Percentiles rank a stretch among this genome's conserved stretches.
These are phyloP conservation scores for Thymus quinquecostatus DNA, from an alignment of 257 asterid species.

Conservation along the genomic window DNA sequence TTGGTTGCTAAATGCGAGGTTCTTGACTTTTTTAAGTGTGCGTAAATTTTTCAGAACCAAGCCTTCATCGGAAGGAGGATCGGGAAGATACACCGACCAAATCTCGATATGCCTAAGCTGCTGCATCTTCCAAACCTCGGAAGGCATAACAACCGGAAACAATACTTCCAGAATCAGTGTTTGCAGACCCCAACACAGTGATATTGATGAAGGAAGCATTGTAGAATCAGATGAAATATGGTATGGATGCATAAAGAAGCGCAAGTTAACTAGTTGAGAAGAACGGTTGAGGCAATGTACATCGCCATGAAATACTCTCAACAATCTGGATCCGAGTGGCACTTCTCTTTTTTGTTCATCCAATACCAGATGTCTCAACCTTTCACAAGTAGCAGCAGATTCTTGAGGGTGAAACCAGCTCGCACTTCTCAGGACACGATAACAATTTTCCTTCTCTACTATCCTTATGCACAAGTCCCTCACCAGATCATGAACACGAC, in stretches of 20 bases:
- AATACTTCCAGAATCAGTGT: neutral
- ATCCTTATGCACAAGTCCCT: conserved; percentile 1
- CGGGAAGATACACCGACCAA: neutral
- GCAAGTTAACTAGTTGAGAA: conserved; percentile 1
- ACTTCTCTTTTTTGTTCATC: neutral
- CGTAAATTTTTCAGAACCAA: conserved; percentile 1
- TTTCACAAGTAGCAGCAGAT: neutral
- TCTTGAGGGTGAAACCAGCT: neutral
- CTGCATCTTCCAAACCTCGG: conserved; percentile 31
- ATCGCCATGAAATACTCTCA: neutral
- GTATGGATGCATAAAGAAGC: neutral
- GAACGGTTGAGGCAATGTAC: neutral
- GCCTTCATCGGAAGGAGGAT: neutral
- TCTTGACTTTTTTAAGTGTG: neutral
- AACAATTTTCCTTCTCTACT: neutral
- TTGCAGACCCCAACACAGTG: conserved; percentile 25
- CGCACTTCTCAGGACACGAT: neutral
- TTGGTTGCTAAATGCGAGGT: conserved; percentile 6
- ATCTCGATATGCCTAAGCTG: conserved; percentile 24
- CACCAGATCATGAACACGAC: conserved; percentile 10
- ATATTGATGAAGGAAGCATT: conserved; percentile 23
- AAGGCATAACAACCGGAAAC: neutral
- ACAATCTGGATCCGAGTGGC: neutral
- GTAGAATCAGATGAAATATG: too few relatives aligned
- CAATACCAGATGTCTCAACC: neutral